phyloP scores from a whole-genome alignment of 306 rosid species.

The Purshia tridentata region DNA sequence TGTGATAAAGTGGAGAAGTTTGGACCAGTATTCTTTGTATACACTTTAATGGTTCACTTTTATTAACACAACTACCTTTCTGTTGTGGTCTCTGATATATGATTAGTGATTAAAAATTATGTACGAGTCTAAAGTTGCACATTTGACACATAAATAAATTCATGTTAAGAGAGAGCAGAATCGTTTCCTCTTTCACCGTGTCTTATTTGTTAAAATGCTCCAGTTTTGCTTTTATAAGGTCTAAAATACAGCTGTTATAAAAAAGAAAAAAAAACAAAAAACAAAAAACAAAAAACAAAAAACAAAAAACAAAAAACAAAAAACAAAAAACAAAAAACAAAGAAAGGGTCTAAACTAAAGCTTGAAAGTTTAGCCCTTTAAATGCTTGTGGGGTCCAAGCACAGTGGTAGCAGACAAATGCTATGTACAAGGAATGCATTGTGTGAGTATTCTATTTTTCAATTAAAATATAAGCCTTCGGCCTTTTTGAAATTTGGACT shows the following conservation, averaged over 20 bases:
- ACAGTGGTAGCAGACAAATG: background rate
- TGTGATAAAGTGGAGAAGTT: background rate
- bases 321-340: background rate
- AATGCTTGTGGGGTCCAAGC: background rate
- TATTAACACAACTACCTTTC: background rate
- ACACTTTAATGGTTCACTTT: background rate
- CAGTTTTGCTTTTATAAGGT: background rate
- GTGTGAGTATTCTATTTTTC: no score
- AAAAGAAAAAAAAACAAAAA: no score
- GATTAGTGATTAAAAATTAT: background rate
- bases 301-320: no score
- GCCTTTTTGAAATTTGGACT: no score
- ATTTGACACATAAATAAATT: background rate
- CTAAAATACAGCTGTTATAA: background rate
- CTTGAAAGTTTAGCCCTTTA: background rate
- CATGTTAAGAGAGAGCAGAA: background rate
- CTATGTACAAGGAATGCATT: no score
- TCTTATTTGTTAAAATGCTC: background rate
- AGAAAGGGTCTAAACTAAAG: background rate
- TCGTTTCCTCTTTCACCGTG: background rate
- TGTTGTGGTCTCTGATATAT: background rate
- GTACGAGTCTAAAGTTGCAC: background rate
- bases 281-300: no score
- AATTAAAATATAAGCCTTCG: no score
- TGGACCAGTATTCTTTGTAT: background rate